phyloP scores from a whole-genome alignment of 164 flowering plant genomes.

The Macadamia integrifolia region DNA sequence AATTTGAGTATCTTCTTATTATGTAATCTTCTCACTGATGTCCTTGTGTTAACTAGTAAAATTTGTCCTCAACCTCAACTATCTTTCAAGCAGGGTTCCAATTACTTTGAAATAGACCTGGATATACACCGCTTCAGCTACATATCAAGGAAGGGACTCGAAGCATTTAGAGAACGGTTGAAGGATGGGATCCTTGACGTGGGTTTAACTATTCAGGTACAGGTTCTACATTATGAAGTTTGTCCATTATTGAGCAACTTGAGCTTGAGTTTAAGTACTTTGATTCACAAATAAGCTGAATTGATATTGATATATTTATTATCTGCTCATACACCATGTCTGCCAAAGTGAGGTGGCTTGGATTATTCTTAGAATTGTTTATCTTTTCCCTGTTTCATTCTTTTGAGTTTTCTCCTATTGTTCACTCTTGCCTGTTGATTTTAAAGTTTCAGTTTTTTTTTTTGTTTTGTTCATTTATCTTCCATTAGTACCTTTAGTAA shows the following conservation, averaged over 20 bases:
- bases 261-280: too few species aligned
- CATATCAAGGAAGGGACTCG: slow-evolving; percentile 93
- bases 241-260: background rate
- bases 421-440: too few species aligned
- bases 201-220: slow-evolving; percentile 94
- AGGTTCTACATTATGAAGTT: background rate
- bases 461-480: background rate
- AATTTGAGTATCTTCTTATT: background rate
- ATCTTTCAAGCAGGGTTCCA: slow-evolving; percentile 54
- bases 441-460: too few species aligned
- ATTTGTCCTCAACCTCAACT: background rate
- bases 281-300: background rate
- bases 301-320: background rate
- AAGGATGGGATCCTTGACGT: slow-evolving; percentile 68
- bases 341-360: too few species aligned
- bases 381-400: too few species aligned
- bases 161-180: slow-evolving; percentile 77
- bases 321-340: too few species aligned
- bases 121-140: slow-evolving; percentile 96
- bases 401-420: too few species aligned
- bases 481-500: background rate
- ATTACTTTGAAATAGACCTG: slow-evolving; percentile 92
- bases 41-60: background rate
- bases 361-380: too few species aligned
- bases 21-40: background rate